Evolutionary conservation across 1,284 basidiomycete genomes (phyloP), one percentile per base, ranked within the genome.

Genomic region (Sanguinoderma infundibulare): DNA sequence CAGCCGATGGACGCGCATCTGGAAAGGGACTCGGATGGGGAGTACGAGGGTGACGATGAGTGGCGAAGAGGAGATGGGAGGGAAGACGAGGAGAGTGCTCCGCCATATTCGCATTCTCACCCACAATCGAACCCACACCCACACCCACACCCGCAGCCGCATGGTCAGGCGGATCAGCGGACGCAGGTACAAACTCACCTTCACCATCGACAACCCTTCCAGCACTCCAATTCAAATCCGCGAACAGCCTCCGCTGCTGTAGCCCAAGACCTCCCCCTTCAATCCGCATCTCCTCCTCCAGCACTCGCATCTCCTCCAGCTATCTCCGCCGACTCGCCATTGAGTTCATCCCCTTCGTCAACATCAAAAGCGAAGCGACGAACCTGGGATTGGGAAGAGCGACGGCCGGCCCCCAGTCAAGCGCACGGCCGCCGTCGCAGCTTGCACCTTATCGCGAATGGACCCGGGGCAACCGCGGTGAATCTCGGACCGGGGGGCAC

Each of bases 161-260:
- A 36, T 17, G 50, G 49, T 4, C 53, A 60, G 17, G 39, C 52
- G 5, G 60, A 59, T 24, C 59, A 60, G 17, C 57, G 55, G 17
- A 22, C 55, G 20, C 14, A 59, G 9, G 53, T 26, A 24, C 22
- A 59, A 14, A 53, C 55, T 32, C 61, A 62, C 22, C 53, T 65
- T 10, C 64, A 72, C 57, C 71, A 70, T n/a, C 67, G 71, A 3
- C 69, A 72, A 35, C 69, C 72, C 3, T 72, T 73, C 67, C 65
- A 67, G 34, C 72, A 72, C 46, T 67, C 70, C 15, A 39, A 58
- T n/a, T 73, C 73, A 12, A 71, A 67, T 50, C 69, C 70, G 17
- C 71, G 69, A 54, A 53, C 50, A 49, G 24, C 26, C 28, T 32
- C 46, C 15, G 17, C 17, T 32, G 28, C 42, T 28, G n/a, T 56